Conservation (phyloP, 495 filamentous ascomycete species). For the Annulohypoxylon bovei region DNA sequence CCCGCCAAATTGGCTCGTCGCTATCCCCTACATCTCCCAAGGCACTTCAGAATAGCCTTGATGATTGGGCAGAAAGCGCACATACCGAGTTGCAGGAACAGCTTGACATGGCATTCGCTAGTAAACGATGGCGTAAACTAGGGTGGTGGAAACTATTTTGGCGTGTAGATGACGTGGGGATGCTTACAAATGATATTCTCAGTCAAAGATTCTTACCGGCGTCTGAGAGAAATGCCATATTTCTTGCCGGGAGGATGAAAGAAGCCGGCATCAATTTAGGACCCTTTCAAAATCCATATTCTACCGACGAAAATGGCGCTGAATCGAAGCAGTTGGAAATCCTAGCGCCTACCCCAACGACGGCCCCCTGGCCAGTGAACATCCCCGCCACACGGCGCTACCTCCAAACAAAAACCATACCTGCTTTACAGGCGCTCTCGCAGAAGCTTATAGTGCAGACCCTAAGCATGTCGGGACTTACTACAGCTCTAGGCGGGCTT, state of each 20-base stretch:
- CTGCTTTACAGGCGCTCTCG: slow-evolving; percentile 79
- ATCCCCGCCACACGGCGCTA: slow-evolving; percentile 68
- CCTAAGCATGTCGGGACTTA: slow-evolving; percentile 70
- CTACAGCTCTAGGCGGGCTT: slow-evolving; percentile 71
- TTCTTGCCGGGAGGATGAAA: slow-evolving; percentile 79
- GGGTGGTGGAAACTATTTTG: slow-evolving; percentile 96
- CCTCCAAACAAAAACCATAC: slow-evolving; percentile 71
- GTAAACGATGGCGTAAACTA: slow-evolving; percentile 75
- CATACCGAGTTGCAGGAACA: slow-evolving; percentile 84
- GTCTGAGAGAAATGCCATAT: slow-evolving; percentile 79
- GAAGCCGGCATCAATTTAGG: slow-evolving; percentile 65
- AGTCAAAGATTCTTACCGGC: slow-evolving; percentile 74
- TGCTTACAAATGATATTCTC: slow-evolving; percentile 81
- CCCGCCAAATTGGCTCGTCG: slow-evolving; percentile 45
- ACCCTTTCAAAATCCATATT: slow-evolving; percentile 45
- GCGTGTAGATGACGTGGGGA: slow-evolving; percentile 89
- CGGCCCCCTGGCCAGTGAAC: slow-evolving; percentile 53
- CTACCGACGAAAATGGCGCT: background rate
- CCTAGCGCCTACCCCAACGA: slow-evolving; percentile 18
- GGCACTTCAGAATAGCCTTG: slow-evolving; percentile 66
- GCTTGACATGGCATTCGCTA: slow-evolving; percentile 77
- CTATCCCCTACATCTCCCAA: slow-evolving; percentile 51
- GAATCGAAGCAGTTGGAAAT: slow-evolving; percentile 3
- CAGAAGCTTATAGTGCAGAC: slow-evolving; percentile 81
- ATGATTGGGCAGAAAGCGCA: slow-evolving; percentile 77